Conservation (phyloP, 1,284 basidiomycete species). For the Inonotus obliquus region DNA sequence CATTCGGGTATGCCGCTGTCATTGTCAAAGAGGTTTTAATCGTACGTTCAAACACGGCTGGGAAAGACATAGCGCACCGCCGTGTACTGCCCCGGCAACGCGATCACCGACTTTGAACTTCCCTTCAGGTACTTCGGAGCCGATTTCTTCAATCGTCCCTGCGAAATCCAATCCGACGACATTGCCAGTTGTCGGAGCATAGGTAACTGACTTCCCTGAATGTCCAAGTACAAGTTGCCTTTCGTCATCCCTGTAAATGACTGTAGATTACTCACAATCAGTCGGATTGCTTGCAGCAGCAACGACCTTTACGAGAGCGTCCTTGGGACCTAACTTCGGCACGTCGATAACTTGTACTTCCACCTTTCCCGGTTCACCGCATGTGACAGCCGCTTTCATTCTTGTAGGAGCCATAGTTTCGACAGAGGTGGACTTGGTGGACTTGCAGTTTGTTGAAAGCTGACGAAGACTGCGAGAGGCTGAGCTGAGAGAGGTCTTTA, state of each 20-base stretch:
- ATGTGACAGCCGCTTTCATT: constrained; percentile 26
- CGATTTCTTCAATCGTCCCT: constrained; percentile 37
- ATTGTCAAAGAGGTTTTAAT: background rate
- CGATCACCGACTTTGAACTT: constrained; percentile 36
- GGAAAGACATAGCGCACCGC: constrained; percentile 23
- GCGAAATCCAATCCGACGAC: constrained; percentile 41
- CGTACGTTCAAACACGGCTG: background rate
- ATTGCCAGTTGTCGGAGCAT: background rate
- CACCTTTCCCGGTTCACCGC: constrained; percentile 22
- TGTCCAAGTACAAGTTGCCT: background rate
- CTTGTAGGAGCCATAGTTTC: constrained; percentile 3
- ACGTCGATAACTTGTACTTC: constrained; percentile 24
- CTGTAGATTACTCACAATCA: constrained; percentile 24
- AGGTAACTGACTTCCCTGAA: constrained; percentile 2
- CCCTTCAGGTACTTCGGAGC: constrained; percentile 26
- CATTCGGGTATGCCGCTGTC: constrained; percentile 3
- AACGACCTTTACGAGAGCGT: constrained; percentile 30
- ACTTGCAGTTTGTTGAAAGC: background rate
- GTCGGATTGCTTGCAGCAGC: constrained; percentile 31
- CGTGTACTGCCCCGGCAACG: constrained; percentile 42
- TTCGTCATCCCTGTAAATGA: background rate
- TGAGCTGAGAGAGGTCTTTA: too few species aligned
- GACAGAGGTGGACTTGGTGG: background rate
- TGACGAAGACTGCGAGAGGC: background rate
- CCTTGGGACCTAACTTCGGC: constrained; percentile 24